Evolutionary conservation across 306 rosid species (phyloP).

Genomic region (Delonix regia): DNA sequence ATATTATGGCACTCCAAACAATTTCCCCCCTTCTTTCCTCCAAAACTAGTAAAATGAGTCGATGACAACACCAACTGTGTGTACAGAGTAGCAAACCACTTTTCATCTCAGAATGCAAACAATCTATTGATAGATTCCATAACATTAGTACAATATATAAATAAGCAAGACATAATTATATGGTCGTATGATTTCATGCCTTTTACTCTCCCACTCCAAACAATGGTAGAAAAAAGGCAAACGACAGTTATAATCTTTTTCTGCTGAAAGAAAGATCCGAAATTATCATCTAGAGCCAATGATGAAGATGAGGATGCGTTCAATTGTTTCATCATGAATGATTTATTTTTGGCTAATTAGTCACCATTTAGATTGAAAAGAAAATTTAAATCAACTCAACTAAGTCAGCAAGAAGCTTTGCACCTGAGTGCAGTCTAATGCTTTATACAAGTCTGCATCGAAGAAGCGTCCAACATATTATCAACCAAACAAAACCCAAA

Average conservation of each 20-base stretch:
- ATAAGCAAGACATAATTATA: background rate
- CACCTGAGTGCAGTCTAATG: background rate
- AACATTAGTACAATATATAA: background rate
- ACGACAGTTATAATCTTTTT: background rate
- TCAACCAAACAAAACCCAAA: slow-evolving; percentile 17
- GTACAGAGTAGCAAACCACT: background rate
- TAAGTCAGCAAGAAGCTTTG: background rate
- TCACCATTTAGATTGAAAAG: background rate
- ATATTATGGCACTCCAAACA: background rate
- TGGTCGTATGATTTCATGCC: background rate
- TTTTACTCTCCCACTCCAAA: background rate
- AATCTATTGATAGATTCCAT: background rate
- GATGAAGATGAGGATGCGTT: background rate
- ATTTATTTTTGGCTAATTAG: background rate
- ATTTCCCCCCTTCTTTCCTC: background rate
- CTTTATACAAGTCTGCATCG: background rate
- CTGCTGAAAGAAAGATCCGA: background rate
- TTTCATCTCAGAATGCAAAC: background rate
- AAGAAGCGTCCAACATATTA: background rate
- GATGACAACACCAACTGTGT: background rate
- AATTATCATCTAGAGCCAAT: background rate
- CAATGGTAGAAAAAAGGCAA: background rate
- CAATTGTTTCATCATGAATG: background rate
- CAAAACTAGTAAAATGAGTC: background rate
- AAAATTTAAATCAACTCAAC: background rate